Conservation (phyloP, 768 basidiomycete species). For the Leccinum sublutescens region DNA sequence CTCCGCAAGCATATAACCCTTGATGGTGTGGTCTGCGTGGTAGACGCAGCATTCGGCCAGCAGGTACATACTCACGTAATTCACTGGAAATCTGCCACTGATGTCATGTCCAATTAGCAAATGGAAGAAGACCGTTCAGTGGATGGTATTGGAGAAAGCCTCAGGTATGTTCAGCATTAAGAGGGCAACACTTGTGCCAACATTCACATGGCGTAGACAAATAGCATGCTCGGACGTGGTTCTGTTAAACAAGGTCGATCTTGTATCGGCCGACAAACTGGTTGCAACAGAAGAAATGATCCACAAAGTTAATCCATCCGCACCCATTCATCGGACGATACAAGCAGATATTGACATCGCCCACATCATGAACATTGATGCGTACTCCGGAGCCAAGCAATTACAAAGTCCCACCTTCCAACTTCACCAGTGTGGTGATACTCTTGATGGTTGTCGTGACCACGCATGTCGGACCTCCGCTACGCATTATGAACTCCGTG, state of each 20-base stretch:
- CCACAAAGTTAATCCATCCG: constrained; percentile 74
- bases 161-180: constrained; percentile 51
- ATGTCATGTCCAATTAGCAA: constrained; percentile 54
- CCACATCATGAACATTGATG: constrained; percentile 75
- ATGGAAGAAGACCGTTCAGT: constrained; percentile 72
- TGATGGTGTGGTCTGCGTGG: constrained; percentile 91
- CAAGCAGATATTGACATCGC: constrained; percentile 72
- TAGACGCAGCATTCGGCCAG: constrained; percentile 81
- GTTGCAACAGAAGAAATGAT: constrained; percentile 57
- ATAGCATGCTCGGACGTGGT: constrained; percentile 91
- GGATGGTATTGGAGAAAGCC: constrained; percentile 72
- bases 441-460: constrained; percentile 26
- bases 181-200: not conserved
- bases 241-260: constrained; percentile 87
- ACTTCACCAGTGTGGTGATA: constrained; percentile 35
- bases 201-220: constrained; percentile 57
- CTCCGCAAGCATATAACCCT: constrained; percentile 68
- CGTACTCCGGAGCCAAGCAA: constrained; percentile 59
- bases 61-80: constrained; percentile 42
- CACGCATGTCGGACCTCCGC: constrained; percentile 36
- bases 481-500: constrained; percentile 67
- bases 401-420: constrained; percentile 22
- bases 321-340: constrained; percentile 69
- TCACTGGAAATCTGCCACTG: constrained; percentile 22
- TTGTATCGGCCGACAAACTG: constrained; percentile 51